These are phyloP conservation scores for Globisporangium nodosum DNA, from an alignment of 352 stramenopile species.

Conservation along the genomic window DNA sequence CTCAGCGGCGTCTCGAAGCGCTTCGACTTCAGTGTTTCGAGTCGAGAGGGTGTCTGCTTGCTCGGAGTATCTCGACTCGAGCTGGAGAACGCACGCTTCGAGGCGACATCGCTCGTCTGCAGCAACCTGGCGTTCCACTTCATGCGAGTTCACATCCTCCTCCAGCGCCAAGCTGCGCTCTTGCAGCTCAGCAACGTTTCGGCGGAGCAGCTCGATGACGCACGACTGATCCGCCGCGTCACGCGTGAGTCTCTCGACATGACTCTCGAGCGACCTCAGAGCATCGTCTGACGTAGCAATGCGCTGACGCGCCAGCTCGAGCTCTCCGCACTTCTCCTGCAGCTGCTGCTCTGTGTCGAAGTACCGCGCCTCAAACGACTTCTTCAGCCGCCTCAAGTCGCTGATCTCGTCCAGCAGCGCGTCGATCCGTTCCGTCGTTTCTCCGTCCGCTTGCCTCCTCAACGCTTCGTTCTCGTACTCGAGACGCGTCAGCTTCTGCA, in stretches of 20 bases:
- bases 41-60: not conserved
- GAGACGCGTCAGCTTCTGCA: slow-evolving; percentile 52
- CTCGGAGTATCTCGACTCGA: not conserved
- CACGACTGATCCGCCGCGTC: not conserved
- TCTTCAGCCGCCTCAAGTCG: slow-evolving; percentile 53
- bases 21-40: not conserved
- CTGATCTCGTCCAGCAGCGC: slow-evolving; percentile 49
- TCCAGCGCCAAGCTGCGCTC: slow-evolving; percentile 2
- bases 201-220: not conserved
- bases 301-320: not conserved
- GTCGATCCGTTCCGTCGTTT: slow-evolving; percentile 52
- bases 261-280: not conserved
- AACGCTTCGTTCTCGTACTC: slow-evolving; percentile 55
- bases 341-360: slow-evolving; percentile 38
- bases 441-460: slow-evolving; percentile 39
- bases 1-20: not conserved
- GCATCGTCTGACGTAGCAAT: not conserved
- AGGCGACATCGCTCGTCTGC: not conserved
- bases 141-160: slow-evolving; percentile 1
- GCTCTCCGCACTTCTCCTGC: slow-evolving; percentile 5
- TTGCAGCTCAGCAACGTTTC: not conserved
- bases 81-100: not conserved
- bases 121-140: not conserved
- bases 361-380: slow-evolving; percentile 65
- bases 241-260: not conserved